phyloP scores from a whole-genome alignment of 1,139 yeast species.

The Kluyveromyces sp. region DNA sequence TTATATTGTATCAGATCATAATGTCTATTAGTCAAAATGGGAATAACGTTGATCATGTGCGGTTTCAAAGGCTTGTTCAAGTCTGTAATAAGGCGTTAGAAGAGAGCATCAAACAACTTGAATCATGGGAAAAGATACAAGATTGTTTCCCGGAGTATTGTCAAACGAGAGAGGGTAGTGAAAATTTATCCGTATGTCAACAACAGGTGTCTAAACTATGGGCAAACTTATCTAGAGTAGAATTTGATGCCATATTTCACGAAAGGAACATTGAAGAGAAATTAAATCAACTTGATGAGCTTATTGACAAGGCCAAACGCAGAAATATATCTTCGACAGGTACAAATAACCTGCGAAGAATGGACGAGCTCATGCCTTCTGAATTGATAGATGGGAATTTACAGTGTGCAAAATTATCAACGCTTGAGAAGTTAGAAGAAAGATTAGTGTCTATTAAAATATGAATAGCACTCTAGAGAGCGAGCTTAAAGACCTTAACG shows the following conservation, averaged over 20 bases:
- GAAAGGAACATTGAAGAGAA: slow-evolving; percentile 55
- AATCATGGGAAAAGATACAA: slow-evolving; percentile 52
- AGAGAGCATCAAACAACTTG: slow-evolving; percentile 51
- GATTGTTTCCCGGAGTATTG: slow-evolving; percentile 63
- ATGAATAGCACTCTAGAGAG: slow-evolving; percentile 23
- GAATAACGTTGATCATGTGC: slow-evolving; percentile 25
- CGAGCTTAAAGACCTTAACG: slow-evolving; percentile 24
- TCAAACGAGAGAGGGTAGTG: slow-evolving; percentile 41
- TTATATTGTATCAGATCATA: too few species aligned
- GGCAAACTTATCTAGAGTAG: slow-evolving; percentile 48
- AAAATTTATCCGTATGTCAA: slow-evolving; percentile 49
- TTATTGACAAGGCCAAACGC: slow-evolving; percentile 46
- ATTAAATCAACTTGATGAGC: slow-evolving; percentile 57
- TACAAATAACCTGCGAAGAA: slow-evolving; percentile 8
- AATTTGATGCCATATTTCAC: slow-evolving; percentile 56
- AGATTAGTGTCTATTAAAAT: slow-evolving; percentile 24
- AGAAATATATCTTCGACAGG: slow-evolving; percentile 19
- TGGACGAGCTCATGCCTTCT: slow-evolving; percentile 31
- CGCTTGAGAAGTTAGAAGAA: slow-evolving; percentile 23
- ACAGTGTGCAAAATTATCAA: slow-evolving; percentile 25
- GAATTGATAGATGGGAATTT: slow-evolving; percentile 32
- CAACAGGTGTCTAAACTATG: slow-evolving; percentile 56
- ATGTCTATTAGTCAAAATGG: neutral
- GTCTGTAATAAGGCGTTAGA: slow-evolving; percentile 61
- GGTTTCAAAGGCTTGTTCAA: slow-evolving; percentile 47